Percentiles rank a stretch among this genome's conserved stretches.
Evolutionary conservation across 768 basidiomycete species (phyloP).

Genomic region (Naganishia randhawae): DNA sequence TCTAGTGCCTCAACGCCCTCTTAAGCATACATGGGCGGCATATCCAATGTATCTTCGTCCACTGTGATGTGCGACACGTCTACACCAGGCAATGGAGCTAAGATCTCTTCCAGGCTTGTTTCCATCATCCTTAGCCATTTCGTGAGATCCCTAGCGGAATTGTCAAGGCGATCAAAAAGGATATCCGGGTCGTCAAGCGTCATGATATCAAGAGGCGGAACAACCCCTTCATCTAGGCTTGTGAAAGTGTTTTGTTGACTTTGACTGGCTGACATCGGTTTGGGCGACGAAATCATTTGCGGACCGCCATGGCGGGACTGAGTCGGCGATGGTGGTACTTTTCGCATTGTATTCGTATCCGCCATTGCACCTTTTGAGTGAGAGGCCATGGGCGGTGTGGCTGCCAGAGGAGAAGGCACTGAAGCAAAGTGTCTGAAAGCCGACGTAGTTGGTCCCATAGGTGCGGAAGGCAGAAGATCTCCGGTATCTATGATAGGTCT

Average conservation of each 20-base stretch:
- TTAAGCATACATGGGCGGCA: not conserved
- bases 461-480: conserved; percentile 43
- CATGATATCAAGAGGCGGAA: conserved; percentile 13
- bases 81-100: not conserved
- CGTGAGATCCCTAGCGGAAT: conserved; percentile 4
- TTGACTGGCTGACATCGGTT: conserved; percentile 35
- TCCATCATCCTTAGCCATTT: conserved; percentile 15
- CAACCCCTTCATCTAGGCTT: not conserved
- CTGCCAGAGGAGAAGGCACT: conserved; percentile 40
- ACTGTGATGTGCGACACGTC: not conserved
- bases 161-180: conserved; percentile 13
- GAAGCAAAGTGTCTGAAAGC: conserved; percentile 41
- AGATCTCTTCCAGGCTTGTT: not conserved
- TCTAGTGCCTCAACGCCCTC: not conserved
- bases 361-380: not conserved
- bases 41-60: not conserved
- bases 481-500: conserved; percentile 39
- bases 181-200: conserved; percentile 3
- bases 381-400: conserved; percentile 23
- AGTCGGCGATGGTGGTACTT: conserved; percentile 17
- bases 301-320: conserved; percentile 2
- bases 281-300: conserved; percentile 49
- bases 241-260: conserved; percentile 6
- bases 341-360: conserved; percentile 12
- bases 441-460: conserved; percentile 30